Evolutionary conservation across 1,284 basidiomycete genomes (phyloP).

Genomic region (Fomitopsis pinicola): DNA sequence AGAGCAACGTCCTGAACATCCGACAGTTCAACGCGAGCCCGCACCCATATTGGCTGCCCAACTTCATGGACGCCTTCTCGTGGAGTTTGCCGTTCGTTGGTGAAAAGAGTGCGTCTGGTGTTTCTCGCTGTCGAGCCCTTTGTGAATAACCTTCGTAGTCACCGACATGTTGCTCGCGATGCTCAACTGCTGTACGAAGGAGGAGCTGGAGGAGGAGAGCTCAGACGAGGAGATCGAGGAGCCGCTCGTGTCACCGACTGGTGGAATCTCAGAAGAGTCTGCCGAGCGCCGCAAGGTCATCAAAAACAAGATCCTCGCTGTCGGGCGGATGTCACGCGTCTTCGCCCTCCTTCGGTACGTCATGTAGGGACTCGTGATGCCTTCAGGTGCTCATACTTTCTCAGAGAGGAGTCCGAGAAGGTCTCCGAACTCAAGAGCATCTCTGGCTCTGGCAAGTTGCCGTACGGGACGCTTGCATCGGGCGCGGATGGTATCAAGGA

Average conservation of each 20-base stretch:
- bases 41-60: constrained; percentile 94
- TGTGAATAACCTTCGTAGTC: constrained; percentile 40
- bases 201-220: constrained; percentile 89
- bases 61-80: constrained; percentile 99
- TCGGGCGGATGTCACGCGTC: constrained; percentile 94
- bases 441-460: constrained; percentile 74
- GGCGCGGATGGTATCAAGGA: constrained; percentile 97
- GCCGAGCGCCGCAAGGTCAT: constrained; percentile 79
- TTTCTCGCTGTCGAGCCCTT: constrained; percentile 3
- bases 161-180: constrained; percentile 97
- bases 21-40: constrained; percentile 95
- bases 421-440: constrained; percentile 96
- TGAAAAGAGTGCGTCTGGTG: constrained; percentile 78
- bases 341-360: constrained; percentile 91
- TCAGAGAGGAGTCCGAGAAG: constrained; percentile 94
- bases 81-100: constrained; percentile 99
- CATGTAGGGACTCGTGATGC: not conserved
- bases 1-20: constrained; percentile 96
- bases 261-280: constrained; percentile 44
- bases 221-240: constrained; percentile 55
- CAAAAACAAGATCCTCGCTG: constrained; percentile 98
- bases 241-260: constrained; percentile 31
- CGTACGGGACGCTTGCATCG: constrained; percentile 83
- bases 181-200: constrained; percentile 90
- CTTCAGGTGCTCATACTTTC: not conserved